A percentile compares a stretch with the other conserved stretches of the same genome.
phyloP scores from a whole-genome alignment of 257 asterid species.

The Hygrophila difformis region DNA sequence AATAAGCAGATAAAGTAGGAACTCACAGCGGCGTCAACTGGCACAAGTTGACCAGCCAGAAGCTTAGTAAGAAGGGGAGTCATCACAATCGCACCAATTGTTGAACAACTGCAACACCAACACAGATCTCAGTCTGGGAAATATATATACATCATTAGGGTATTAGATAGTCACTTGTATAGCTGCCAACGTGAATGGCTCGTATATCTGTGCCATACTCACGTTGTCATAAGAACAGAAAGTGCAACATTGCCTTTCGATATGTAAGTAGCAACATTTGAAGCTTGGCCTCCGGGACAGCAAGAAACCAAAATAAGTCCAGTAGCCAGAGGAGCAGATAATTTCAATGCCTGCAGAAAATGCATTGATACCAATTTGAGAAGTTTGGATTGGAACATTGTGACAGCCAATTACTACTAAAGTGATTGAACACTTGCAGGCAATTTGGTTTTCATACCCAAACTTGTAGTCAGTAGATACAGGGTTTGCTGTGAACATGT shows the following conservation, averaged over 20 bases:
- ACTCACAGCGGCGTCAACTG: conserved; percentile 97
- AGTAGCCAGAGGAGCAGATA: conserved; percentile 98
- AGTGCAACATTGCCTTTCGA: conserved; percentile 97
- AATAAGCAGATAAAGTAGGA: conserved; percentile 8
- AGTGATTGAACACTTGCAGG: conserved; percentile 7
- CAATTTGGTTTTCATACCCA: not conserved
- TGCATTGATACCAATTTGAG: too few species aligned
- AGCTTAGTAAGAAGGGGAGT: conserved; percentile 92
- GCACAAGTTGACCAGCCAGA: conserved; percentile 96
- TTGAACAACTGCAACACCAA: conserved; percentile 69
- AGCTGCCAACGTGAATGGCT: too few species aligned
- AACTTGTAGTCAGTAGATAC: too few species aligned
- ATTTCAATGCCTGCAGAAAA: conserved; percentile 53
- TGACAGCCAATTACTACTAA: too few species aligned
- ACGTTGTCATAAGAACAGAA: conserved; percentile 99
- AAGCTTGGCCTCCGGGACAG: conserved; percentile 99
- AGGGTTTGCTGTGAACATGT: not conserved
- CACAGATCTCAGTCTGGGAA: conserved; percentile 4
- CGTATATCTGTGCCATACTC: too few species aligned
- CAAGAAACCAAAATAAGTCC: conserved; percentile 97
- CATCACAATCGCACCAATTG: conserved; percentile 93
- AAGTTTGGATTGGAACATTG: too few species aligned
- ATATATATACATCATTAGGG: too few species aligned
- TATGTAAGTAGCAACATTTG: conserved; percentile 92
- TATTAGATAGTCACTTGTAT: too few species aligned